A percentile compares a stretch with the other conserved stretches of the same genome.
Evolutionary conservation across 75 land plant genomes (phyloP).

Genomic region (Pseudotsuga menziesii): DNA sequence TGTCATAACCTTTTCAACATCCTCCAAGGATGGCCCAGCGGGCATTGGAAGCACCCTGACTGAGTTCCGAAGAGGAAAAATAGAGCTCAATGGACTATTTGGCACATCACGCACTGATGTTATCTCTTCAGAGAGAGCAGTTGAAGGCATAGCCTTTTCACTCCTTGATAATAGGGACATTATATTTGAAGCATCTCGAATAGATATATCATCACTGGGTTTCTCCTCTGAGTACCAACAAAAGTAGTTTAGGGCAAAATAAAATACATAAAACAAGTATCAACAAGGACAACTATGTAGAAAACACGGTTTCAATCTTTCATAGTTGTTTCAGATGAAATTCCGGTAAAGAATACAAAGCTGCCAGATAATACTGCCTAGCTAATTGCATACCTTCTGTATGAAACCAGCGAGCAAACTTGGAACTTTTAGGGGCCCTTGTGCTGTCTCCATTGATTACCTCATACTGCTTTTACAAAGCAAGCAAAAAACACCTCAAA

Average conservation of each 20-base stretch:
- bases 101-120: conserved; percentile 5
- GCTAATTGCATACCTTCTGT: conserved; percentile 50
- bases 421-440: conserved; percentile 43
- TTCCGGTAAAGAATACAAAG: neutral
- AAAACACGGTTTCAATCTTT: neutral
- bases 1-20: conserved; percentile 36
- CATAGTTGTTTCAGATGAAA: neutral
- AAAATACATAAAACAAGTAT: neutral
- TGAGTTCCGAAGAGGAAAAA: conserved; percentile 7
- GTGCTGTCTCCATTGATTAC: neutral
- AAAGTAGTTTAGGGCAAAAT: neutral
- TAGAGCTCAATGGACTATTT: conserved; percentile 10
- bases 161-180: conserved; percentile 26
- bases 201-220: conserved; percentile 9
- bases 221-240: conserved; percentile 23
- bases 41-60: conserved; percentile 40
- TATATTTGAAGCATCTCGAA: conserved; percentile 17
- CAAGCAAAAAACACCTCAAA: neutral
- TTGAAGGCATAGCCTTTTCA: conserved; percentile 7
- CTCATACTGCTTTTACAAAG: neutral
- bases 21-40: conserved; percentile 44
- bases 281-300: neutral
- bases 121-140: conserved; percentile 14
- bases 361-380: neutral
- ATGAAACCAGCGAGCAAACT: conserved; percentile 83